A percentile compares a stretch with the other conserved stretches of the same genome.
Conservation (phyloP, 139 green algal genomes). For the Micractinium conductrix region DNA sequence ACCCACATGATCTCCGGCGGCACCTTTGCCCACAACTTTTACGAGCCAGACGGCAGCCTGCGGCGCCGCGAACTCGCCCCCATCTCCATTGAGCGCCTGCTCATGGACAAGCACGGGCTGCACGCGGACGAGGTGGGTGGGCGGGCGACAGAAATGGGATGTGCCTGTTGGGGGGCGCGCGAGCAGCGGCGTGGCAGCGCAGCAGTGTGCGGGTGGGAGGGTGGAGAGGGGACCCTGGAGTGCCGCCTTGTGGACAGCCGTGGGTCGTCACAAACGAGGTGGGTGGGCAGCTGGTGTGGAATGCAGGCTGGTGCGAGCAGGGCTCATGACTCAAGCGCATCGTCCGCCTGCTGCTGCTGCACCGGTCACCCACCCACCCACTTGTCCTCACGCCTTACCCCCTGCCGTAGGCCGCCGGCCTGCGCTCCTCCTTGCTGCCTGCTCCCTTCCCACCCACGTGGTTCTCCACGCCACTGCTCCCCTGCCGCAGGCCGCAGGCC, state of each 20-base stretch:
- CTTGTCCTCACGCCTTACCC: not conserved
- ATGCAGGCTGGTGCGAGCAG: no score
- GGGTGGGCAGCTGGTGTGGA: no score
- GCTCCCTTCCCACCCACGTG: not conserved
- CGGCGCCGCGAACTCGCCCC: slow-evolving; percentile 74
- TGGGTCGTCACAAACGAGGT: no score
- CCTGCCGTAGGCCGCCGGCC: not conserved
- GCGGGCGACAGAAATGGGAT: no score
- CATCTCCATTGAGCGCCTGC: slow-evolving; percentile 91
- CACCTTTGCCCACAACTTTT: slow-evolving; percentile 87
- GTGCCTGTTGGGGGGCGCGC: no score
- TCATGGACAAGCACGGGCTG: slow-evolving; percentile 95
- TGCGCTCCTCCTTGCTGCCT: not conserved
- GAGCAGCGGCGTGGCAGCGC: no score
- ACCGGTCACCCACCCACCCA: no score
- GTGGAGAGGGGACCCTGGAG: no score
- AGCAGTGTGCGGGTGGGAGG: no score
- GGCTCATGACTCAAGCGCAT: no score
- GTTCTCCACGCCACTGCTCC: not conserved
- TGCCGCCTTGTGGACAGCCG: no score
- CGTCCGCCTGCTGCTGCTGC: no score
- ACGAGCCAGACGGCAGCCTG: slow-evolving; percentile 91
- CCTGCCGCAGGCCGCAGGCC: slow-evolving; percentile 62
- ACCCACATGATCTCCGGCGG: slow-evolving; percentile 74
- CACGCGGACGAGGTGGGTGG: slow-evolving; percentile 81